Evolutionary conservation across 2,329 filamentous ascomycete species (phyloP), one percentile per base, ranked within the genome.

Genomic region (Raffaelea arxii): DNA sequence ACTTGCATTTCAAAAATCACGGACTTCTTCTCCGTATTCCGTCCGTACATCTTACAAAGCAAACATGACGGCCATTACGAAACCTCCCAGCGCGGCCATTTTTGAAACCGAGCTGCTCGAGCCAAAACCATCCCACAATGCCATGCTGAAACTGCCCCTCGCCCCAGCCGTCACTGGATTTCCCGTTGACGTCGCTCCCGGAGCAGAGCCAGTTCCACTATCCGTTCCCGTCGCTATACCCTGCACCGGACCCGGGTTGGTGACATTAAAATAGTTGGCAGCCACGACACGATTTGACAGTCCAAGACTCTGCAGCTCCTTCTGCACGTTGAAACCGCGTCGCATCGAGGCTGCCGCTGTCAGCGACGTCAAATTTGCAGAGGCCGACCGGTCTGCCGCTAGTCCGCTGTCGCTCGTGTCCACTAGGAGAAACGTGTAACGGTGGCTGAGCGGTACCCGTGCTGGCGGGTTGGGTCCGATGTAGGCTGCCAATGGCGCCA

Each of bases 351-450:
- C 60, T 4, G 64, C 63, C 16, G 45, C 49, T 44, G 51, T 46
- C 22, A 62, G 54, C 14, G 56, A 55, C 9, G 54, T 49, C 25
- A 48, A 43, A n/a, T n/a, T n/a, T n/a, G n/a, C n/a, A n/a, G n/a
- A n/a, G 19, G 39, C 43, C 1, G 42, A 27, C 46, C 54, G 45
- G 47, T 53, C 46, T 46, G 57, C 55, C 41, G 51, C 47, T 45
- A 58, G 53, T 18, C 44, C 47, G n/a, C n/a, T n/a, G n/a, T n/a
- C n/a, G 32, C 57, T 64, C 30, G 63, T 66, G 56, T 68, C 65
- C 45, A 68, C 58, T 9, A 67, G 58, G n/a, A 68, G 48, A 50
- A 66, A 59, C 10, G 60, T 60, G 55, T 67, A 67, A n/a, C 60
- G 55, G 49, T 68, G 65, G 51, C 61, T 64, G 11, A 67, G 60